These are phyloP conservation scores for Ceratorhiza oryzae-sativae DNA, from an alignment of 1,284 basidiomycete genomes.

Conservation along the genomic window DNA sequence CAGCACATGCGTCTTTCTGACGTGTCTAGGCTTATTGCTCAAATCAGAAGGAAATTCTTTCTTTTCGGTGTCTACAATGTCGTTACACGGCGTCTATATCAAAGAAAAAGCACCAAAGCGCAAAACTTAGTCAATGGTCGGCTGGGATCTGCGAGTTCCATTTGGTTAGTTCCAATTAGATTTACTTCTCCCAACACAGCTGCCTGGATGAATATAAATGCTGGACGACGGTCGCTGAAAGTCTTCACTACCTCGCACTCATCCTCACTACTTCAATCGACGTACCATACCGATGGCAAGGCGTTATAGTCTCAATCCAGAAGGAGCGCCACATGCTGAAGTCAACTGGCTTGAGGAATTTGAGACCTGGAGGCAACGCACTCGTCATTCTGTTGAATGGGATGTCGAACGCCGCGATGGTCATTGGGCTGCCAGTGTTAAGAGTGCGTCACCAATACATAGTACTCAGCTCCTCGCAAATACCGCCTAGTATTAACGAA, in stretches of 20 bases:
- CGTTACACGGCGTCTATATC: too few species aligned
- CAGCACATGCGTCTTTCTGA: too few species aligned
- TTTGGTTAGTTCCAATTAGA: not conserved
- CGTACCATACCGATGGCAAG: not conserved
- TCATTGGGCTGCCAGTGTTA: not conserved
- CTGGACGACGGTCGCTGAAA: not conserved
- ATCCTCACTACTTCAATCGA: not conserved
- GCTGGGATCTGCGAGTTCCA: too few species aligned
- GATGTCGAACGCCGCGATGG: not conserved
- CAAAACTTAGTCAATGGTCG: too few species aligned
- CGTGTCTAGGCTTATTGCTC: too few species aligned
- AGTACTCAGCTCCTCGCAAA: too few species aligned
- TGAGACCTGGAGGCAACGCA: constrained; percentile 28
- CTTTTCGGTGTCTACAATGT: too few species aligned
- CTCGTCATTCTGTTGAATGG: not conserved
- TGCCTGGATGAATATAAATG: too few species aligned
- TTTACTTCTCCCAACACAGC: not conserved
- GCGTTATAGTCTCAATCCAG: not conserved
- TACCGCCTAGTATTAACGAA: not conserved
- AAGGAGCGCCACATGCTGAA: not conserved
- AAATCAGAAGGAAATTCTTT: too few species aligned
- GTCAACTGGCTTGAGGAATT: constrained; percentile 26
- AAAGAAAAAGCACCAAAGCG: too few species aligned
- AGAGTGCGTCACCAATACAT: not conserved
- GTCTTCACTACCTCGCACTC: not conserved